These are phyloP conservation scores for Metschnikowia dekortorum DNA, from an alignment of 805 yeast genomes.

Conservation along the genomic window DNA sequence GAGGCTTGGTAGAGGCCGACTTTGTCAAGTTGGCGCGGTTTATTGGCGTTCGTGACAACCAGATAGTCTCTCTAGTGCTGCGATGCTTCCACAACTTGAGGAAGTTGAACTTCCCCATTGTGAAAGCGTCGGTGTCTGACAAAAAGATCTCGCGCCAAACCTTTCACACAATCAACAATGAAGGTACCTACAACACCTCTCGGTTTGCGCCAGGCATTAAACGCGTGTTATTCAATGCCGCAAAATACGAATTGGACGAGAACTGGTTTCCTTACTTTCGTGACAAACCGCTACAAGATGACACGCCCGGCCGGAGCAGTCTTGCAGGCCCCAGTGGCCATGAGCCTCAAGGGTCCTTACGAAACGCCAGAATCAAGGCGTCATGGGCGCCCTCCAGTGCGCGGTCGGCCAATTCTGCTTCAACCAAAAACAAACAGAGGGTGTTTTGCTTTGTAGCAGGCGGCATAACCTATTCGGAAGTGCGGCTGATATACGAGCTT, in stretches of 20 bases:
- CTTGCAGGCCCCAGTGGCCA: not conserved
- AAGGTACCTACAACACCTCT: constrained; percentile 58
- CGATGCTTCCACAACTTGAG: constrained; percentile 39
- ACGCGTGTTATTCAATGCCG: constrained; percentile 48
- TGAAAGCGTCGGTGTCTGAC: constrained; percentile 37
- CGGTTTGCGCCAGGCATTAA: constrained; percentile 70
- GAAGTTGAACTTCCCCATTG: constrained; percentile 53
- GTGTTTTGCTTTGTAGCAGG: constrained; percentile 83
- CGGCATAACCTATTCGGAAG: constrained; percentile 81
- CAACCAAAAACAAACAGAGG: constrained; percentile 46
- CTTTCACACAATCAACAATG: constrained; percentile 53
- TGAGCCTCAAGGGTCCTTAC: constrained; percentile 12
- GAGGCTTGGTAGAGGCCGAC: constrained; percentile 75
- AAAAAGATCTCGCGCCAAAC: constrained; percentile 46
- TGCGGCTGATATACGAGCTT: constrained; percentile 69
- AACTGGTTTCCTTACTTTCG: constrained; percentile 67
- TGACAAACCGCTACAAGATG: constrained; percentile 62
- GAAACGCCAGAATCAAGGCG: constrained; percentile 17
- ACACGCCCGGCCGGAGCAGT: constrained; percentile 21
- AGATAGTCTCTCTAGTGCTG: constrained; percentile 56
- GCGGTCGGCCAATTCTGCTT: constrained; percentile 13
- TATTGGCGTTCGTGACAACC: constrained; percentile 40
- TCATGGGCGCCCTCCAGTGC: constrained; percentile 18
- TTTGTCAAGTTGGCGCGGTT: constrained; percentile 62
- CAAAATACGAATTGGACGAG: constrained; percentile 51